Conservation (phyloP, 306 rosid species). For the Pachyrhizus erosus region DNA sequence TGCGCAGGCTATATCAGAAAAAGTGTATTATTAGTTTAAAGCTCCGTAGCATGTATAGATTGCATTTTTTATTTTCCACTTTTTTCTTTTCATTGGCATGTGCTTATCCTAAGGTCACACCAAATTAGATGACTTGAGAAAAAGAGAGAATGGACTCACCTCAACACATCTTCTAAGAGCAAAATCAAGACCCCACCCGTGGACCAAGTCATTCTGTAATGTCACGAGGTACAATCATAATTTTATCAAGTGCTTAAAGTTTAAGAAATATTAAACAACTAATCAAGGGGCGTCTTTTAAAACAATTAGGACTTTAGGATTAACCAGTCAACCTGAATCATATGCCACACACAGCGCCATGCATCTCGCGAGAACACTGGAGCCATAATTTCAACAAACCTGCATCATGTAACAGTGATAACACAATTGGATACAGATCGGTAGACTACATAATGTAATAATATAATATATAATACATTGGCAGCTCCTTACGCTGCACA, state of each 20-base stretch:
- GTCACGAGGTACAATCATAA: constrained; percentile 20
- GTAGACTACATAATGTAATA: constrained; percentile 23
- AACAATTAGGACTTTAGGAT: constrained; percentile 41
- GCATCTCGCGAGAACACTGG: constrained; percentile 98
- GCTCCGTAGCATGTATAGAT: constrained; percentile 2
- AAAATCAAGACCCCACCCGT: constrained; percentile 99
- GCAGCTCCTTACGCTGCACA: constrained; percentile 89
- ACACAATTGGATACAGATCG: neutral
- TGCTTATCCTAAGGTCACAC: constrained; percentile 3
- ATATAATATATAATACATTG: neutral
- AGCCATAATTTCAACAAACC: constrained; percentile 99
- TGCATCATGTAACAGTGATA: constrained; percentile 42
- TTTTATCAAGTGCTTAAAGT: neutral
- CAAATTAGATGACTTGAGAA: neutral
- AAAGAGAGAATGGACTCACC: constrained; percentile 53
- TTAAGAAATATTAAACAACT: too few species aligned
- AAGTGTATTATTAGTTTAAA: constrained; percentile 15
- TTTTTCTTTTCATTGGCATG: constrained; percentile 3
- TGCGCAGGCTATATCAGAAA: constrained; percentile 81
- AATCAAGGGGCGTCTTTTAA: neutral
- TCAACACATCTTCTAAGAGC: constrained; percentile 95
- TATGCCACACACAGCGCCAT: constrained; percentile 99
- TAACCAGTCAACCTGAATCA: constrained; percentile 86
- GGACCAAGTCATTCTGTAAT: constrained; percentile 95
- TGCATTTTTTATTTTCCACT: neutral